A percentile compares a stretch with the other conserved stretches of the same genome.
Evolutionary conservation across 768 basidiomycete genomes (phyloP).

Genomic region (Dioszegia crocea): DNA sequence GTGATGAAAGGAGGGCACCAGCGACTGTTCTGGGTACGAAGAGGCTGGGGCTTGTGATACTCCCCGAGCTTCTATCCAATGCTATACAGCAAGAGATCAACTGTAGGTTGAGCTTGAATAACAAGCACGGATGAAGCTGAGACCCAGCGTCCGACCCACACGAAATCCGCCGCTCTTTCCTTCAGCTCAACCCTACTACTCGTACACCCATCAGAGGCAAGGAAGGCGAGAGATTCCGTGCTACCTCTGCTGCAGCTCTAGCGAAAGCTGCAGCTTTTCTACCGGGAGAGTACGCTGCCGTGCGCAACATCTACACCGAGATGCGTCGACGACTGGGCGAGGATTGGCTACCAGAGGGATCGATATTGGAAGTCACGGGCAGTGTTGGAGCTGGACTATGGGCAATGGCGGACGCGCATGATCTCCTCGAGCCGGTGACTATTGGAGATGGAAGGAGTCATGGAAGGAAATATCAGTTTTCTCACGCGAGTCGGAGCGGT

Average conservation of each 20-base stretch:
- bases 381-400: constrained; percentile 44
- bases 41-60: constrained; percentile 63
- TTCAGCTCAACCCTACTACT: constrained; percentile 14
- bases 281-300: constrained; percentile 44
- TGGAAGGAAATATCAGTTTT: constrained; percentile 10
- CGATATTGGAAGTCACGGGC: constrained; percentile 34
- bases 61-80: constrained; percentile 68
- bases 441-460: not conserved
- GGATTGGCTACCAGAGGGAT: constrained; percentile 28
- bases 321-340: constrained; percentile 31
- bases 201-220: not conserved
- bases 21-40: constrained; percentile 77
- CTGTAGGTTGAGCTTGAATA: constrained; percentile 28
- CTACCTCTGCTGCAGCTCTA: constrained; percentile 6
- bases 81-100: constrained; percentile 65
- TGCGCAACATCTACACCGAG: constrained; percentile 41
- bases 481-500: constrained; percentile 10
- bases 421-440: not conserved
- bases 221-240: constrained; percentile 6
- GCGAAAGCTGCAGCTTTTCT: constrained; percentile 39
- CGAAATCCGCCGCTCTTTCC: constrained; percentile 27
- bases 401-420: constrained; percentile 13
- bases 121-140: not conserved
- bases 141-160: constrained; percentile 19
- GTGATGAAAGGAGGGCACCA: constrained; percentile 62